Base-by-base conservation (phyloP, 768 basidiomycete species). In the Hebeloma cylindrosporum region DNA sequence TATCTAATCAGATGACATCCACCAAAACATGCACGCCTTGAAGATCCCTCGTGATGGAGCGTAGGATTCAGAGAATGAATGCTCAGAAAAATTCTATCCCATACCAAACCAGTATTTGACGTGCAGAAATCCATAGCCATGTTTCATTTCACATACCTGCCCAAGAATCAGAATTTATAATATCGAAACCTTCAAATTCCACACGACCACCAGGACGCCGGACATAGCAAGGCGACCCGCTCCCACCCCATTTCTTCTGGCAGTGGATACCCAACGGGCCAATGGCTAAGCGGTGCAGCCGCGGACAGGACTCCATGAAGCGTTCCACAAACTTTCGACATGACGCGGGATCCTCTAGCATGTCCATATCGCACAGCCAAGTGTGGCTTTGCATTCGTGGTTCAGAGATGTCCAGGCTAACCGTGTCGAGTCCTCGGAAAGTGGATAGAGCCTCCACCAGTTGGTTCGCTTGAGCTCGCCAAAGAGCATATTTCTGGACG, bases 161-260 rank as follows among this genome's bases (percentile, higher is more conserved):
- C 17, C 31, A 33, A 26, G 20, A 23, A 9, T 34, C 14, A n/a
- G 41, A 34, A 34, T 34, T 25, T 8, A 43, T 10, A 18, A 34
- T 26, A 35, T 43, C 31, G 18, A 43, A 25, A 7, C 42, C 30
- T 25, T 35, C 32, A 20, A 34, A 35, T n/a, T n/a, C n/a, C n/a
- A n/a, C n/a, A n/a, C n/a, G n/a, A n/a, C n/a, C n/a, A n/a, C n/a
- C n/a, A n/a, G n/a, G n/a, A n/a, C n/a, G n/a, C n/a, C n/a, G n/a
- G n/a, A n/a, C n/a, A n/a, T n/a, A n/a, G n/a, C n/a, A n/a, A n/a
- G n/a, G n/a, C n/a, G n/a, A n/a, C n/a, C n/a, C n/a, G n/a, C n/a
- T n/a, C n/a, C n/a, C n/a, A n/a, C n/a, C n/a, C n/a, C n/a, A n/a
- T n/a, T n/a, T n/a, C n/a, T n/a, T n/a, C n/a, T n/a, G n/a, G n/a